Evolutionary conservation across 2,329 filamentous ascomycete genomes (phyloP).

Genomic region (Ceratocystiopsis brevicomis): DNA sequence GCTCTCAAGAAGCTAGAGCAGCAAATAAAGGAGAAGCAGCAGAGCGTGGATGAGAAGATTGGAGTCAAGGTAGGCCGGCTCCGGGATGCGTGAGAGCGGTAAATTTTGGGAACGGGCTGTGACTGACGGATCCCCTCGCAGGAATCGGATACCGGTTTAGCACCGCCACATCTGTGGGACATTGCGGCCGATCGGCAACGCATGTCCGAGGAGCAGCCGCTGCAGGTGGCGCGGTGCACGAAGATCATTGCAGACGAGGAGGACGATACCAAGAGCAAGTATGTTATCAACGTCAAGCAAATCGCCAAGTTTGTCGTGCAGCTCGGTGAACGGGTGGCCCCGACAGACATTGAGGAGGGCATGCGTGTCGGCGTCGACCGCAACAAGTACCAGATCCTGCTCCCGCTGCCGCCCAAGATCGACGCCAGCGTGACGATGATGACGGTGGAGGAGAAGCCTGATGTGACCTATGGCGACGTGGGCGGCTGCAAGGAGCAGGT

Average conservation of each 20-base stretch:
- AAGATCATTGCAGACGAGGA: constrained; percentile 98
- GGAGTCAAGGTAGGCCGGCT: constrained; percentile 46
- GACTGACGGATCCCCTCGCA: constrained; percentile 18
- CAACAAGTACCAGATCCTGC: constrained; percentile 97
- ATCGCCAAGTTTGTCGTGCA: constrained; percentile 99
- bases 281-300: constrained; percentile 99
- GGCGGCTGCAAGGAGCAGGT: constrained; percentile 99
- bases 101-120: background rate
- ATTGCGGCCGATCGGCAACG: constrained; percentile 93
- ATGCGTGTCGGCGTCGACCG: constrained; percentile 97
- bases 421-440: constrained; percentile 99
- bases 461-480: constrained; percentile 96
- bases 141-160: constrained; percentile 97
- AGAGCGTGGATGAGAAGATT: constrained; percentile 97
- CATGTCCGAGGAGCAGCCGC: constrained; percentile 94
- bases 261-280: constrained; percentile 95
- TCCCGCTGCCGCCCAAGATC: constrained; percentile 93
- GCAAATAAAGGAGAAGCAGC: constrained; percentile 98
- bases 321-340: constrained; percentile 86
- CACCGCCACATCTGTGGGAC: constrained; percentile 97
- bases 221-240: constrained; percentile 93
- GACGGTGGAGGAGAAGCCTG: constrained; percentile 98
- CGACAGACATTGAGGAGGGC: constrained; percentile 97
- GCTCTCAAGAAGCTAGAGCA: constrained; percentile 95
- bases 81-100: background rate